Evolutionary conservation across 768 basidiomycete genomes (phyloP).

Genomic region (Tulasnella sp.): DNA sequence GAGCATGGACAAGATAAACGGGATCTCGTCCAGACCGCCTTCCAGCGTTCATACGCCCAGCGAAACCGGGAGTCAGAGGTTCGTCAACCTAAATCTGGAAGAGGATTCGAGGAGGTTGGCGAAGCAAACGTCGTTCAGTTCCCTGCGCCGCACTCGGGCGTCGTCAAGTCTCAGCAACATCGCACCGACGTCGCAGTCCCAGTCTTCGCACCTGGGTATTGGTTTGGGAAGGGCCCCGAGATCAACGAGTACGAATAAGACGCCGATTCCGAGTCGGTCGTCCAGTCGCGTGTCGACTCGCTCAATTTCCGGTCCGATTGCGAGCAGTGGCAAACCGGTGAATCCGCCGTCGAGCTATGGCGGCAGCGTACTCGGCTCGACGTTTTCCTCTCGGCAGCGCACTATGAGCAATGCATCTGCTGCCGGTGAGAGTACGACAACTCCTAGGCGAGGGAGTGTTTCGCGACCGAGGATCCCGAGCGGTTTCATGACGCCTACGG

Average conservation of each 20-base stretch:
- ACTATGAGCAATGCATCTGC: conserved; percentile 44
- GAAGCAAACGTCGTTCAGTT: not conserved
- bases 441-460: conserved; percentile 12
- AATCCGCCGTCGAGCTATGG: conserved; percentile 20
- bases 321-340: not conserved
- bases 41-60: conserved; percentile 1
- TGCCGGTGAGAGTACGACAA: conserved; percentile 29
- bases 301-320: conserved; percentile 58
- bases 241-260: not conserved
- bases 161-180: not conserved
- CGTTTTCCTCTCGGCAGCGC: conserved; percentile 75
- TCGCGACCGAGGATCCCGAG: not conserved
- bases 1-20: conserved; percentile 49
- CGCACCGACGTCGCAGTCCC: not conserved
- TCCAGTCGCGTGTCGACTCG: conserved; percentile 40
- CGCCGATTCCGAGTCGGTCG: conserved; percentile 33
- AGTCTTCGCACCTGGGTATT: not conserved
- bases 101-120: not conserved
- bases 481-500: not conserved
- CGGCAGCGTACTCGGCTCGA: conserved; percentile 41
- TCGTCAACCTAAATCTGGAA: not conserved
- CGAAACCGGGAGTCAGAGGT: not conserved
- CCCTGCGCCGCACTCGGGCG: not conserved
- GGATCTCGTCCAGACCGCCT: conserved; percentile 11
- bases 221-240: not conserved